A percentile compares a stretch with the other conserved stretches of the same genome.
These are phyloP conservation scores for Aspergillus wentii DNA, from an alignment of 495 filamentous ascomycete species.

Conservation along the genomic window DNA sequence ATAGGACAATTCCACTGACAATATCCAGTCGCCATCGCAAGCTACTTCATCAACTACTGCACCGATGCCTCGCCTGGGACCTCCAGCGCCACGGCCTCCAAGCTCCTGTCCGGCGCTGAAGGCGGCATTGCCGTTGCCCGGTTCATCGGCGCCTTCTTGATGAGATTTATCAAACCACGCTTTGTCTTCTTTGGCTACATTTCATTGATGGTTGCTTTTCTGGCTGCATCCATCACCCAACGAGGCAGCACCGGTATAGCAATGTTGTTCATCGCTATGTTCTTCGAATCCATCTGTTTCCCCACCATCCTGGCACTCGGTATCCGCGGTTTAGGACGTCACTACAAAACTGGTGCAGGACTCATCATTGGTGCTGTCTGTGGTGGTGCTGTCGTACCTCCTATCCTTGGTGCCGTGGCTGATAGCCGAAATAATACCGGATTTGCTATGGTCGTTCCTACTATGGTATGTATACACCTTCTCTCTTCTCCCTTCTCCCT, in stretches of 20 bases:
- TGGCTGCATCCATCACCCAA: conserved; percentile 29
- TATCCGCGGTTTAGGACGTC: conserved; percentile 54
- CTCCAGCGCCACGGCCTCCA: conserved; percentile 38
- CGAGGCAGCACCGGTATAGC: conserved; percentile 39
- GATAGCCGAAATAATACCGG: conserved; percentile 44
- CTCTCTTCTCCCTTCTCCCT: neutral
- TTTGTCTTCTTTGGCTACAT: conserved; percentile 45
- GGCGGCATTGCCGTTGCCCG: conserved; percentile 53
- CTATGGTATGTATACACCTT: conserved; percentile 34
- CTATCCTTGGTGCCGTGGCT: conserved; percentile 44
- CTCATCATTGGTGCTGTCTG: conserved; percentile 53
- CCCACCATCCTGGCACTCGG: conserved; percentile 59
- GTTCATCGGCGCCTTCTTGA: conserved; percentile 44
- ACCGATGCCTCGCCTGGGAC: conserved; percentile 35
- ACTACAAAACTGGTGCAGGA: conserved; percentile 54
- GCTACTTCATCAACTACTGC: conserved; percentile 61
- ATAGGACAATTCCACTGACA: neutral
- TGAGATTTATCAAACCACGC: conserved; percentile 48
- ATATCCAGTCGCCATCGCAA: conserved; percentile 53
- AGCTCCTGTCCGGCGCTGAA: conserved; percentile 50
- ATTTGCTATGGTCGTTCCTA: conserved; percentile 52
- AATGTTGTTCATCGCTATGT: conserved; percentile 52
- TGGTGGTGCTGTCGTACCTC: conserved; percentile 52
- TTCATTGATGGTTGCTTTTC: conserved; percentile 34
- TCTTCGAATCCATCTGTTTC: conserved; percentile 60